A percentile compares a stretch with the other conserved stretches of the same genome.
Evolutionary conservation across 2,329 filamentous ascomycete species (phyloP).

Genomic region (Colletotrichum salicis): DNA sequence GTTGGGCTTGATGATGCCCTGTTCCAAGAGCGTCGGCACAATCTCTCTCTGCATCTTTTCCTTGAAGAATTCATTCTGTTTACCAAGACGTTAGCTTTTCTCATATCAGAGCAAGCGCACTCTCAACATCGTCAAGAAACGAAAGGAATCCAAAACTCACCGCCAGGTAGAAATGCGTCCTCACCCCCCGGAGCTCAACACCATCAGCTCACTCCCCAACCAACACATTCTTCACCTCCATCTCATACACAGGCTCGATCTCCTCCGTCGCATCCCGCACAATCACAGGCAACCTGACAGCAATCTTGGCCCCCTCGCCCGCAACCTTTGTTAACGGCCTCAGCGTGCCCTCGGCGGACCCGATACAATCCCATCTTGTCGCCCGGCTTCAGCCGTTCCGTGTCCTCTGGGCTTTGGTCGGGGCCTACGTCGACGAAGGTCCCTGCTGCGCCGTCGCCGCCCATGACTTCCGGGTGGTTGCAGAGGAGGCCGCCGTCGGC

Average conservation of each 20-base stretch:
- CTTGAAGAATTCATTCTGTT: constrained; percentile 65
- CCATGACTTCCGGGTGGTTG: constrained; percentile 60
- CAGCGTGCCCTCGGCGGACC: constrained; percentile 57
- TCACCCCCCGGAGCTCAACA: constrained; percentile 63
- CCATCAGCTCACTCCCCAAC: constrained; percentile 60
- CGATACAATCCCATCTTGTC: constrained; percentile 71
- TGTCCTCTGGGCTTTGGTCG: not conserved
- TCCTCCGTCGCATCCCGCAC: constrained; percentile 60
- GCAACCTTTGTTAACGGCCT: constrained; percentile 62
- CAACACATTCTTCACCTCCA: constrained; percentile 54
- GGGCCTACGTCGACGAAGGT: constrained; percentile 62
- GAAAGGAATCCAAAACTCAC: constrained; percentile 46
- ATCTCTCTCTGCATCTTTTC: constrained; percentile 65
- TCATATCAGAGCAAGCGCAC: not conserved
- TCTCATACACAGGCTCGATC: constrained; percentile 62
- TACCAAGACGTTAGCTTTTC: constrained; percentile 7
- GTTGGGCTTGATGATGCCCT: constrained; percentile 53
- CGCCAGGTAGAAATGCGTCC: constrained; percentile 64
- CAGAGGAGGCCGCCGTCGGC: constrained; percentile 69
- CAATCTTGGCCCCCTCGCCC: constrained; percentile 60
- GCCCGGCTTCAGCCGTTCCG: constrained; percentile 53
- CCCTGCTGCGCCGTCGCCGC: constrained; percentile 62
- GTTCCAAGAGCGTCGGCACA: constrained; percentile 58
- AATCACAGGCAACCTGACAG: constrained; percentile 70
- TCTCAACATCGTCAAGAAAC: too few species aligned